Evolutionary conservation across 2,329 filamentous ascomycete genomes (phyloP), one percentile per base, ranked within the genome.

Genomic region (Bipolaris oryzae): DNA sequence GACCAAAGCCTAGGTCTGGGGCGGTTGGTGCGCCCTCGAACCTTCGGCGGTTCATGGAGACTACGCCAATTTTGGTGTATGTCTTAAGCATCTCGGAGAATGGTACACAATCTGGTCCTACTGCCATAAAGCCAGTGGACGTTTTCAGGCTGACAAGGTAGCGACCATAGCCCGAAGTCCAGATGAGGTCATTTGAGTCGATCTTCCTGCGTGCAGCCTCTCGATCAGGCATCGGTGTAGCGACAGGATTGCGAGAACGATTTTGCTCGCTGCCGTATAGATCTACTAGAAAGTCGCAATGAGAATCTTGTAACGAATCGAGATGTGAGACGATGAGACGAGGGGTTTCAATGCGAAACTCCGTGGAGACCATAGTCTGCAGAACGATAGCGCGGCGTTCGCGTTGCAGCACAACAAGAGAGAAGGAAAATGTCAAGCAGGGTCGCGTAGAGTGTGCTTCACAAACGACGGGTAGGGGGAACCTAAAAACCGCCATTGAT

Each of bases 271-370:
- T 61, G 11, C 56, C 58, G 21, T 54, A 31, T 3, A 64, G 47
- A 4, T 50, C 46, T 31, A 54, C 20, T 1, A 62, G 18, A 42
- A 66, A 68, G 33, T 55, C 53, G 51, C 59, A 61, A 42, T 67
- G 63, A 3, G 51, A 20, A 31, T 63, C 53, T 11, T 64, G 55
- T 33, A 38, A 43, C 7, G 67, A 55, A n/a, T 62, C 20, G 37
- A 68, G 47, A 50, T 67, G 59, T 4, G 61, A 61, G 10, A 69
- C 38, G 35, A 60, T 50, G 5, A 69, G 57, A 9, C 67, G 67
- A 2, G 86, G 86, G 0, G 80, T 85, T 0, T 87, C 89, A 71
- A 64, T 75, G 2, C 90, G 85, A 82, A 90, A 90, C 74, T 87
- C 80, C n/a, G 9, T 38, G 35, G n/a, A 6, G 35, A 38, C 15